A percentile compares a stretch with the other conserved stretches of the same genome.
phyloP scores from a whole-genome alignment of 1,284 basidiomycete species.

The Quambalaria eucalypti region DNA sequence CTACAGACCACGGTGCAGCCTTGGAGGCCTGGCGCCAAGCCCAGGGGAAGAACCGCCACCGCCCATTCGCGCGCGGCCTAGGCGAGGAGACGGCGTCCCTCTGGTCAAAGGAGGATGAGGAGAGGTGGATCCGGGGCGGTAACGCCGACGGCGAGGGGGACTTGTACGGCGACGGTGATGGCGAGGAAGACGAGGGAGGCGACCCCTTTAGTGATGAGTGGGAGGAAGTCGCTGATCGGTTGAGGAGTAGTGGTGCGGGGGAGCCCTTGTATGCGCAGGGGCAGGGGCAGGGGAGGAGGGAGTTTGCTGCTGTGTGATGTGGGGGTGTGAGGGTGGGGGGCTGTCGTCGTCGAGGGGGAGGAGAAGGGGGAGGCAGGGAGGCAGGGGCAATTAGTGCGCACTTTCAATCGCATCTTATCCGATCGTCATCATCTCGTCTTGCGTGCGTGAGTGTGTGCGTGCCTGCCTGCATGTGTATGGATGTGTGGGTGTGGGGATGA shows the following conservation, averaged over 20 bases:
- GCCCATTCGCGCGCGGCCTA: neutral
- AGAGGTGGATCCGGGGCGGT: neutral
- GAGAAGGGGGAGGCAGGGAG: no score
- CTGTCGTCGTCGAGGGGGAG: no score
- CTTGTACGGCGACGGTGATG: neutral
- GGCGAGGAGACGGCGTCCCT: neutral
- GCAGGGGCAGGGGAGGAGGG: neutral
- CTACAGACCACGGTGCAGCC: neutral
- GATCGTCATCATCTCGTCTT: no score
- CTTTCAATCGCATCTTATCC: no score
- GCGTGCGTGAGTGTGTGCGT: no score
- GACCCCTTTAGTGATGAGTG: conserved; percentile 9
- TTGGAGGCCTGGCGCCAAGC: neutral
- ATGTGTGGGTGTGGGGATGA: no score
- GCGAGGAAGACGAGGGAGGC: conserved; percentile 5
- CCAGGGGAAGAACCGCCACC: neutral
- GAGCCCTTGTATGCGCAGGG: no score
- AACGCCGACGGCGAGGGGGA: neutral
- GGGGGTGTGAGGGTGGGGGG: no score
- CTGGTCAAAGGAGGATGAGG: conserved; percentile 2
- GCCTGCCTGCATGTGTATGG: no score
- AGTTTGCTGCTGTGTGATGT: neutral
- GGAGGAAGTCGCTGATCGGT: neutral
- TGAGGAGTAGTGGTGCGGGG: neutral
- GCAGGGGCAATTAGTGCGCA: no score